phyloP scores from a whole-genome alignment of 2,329 filamentous ascomycete species.

The Hymenoscyphus fructigenus region DNA sequence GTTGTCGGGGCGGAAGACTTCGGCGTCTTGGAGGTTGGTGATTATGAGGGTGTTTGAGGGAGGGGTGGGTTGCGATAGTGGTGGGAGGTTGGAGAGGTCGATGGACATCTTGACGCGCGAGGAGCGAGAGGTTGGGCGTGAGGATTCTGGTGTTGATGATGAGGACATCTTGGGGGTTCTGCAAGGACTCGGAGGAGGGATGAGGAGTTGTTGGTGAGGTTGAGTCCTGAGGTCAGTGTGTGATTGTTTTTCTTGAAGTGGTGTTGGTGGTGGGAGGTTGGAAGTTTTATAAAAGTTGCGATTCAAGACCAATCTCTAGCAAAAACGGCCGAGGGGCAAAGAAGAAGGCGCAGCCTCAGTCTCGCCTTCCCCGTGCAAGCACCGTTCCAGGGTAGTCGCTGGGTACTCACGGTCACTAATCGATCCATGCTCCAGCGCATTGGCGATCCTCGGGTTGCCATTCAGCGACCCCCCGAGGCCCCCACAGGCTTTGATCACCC shows the following conservation, averaged over 20 bases:
- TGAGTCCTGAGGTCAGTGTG: background rate
- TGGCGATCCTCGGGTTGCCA: too few species aligned
- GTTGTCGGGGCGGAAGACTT: slow-evolving; percentile 74
- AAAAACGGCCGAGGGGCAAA: background rate
- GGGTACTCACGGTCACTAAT: too few species aligned
- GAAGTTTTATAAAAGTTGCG: background rate
- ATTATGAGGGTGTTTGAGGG: slow-evolving; percentile 83
- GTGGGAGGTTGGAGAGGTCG: slow-evolving; percentile 71
- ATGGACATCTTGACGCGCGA: slow-evolving; percentile 56
- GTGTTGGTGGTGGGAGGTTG: background rate
- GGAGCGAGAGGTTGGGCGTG: slow-evolving; percentile 28
- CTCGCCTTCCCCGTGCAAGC: background rate
- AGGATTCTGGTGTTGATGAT: slow-evolving; percentile 27
- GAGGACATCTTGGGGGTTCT: slow-evolving; percentile 20
- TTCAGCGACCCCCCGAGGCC: too few species aligned
- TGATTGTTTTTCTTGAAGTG: background rate
- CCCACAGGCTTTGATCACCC: too few species aligned
- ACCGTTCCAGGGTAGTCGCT: too few species aligned
- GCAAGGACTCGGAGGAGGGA: slow-evolving; percentile 7
- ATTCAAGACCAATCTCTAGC: background rate
- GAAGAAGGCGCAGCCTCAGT: background rate
- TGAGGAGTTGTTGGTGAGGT: slow-evolving; percentile 7
- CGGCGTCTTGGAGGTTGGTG: slow-evolving; percentile 71
- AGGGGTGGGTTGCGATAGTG: slow-evolving; percentile 67
- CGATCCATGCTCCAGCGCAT: too few species aligned